phyloP scores from a whole-genome alignment of 2,329 filamentous ascomycete species.

The Neoarthrinium moseri region DNA sequence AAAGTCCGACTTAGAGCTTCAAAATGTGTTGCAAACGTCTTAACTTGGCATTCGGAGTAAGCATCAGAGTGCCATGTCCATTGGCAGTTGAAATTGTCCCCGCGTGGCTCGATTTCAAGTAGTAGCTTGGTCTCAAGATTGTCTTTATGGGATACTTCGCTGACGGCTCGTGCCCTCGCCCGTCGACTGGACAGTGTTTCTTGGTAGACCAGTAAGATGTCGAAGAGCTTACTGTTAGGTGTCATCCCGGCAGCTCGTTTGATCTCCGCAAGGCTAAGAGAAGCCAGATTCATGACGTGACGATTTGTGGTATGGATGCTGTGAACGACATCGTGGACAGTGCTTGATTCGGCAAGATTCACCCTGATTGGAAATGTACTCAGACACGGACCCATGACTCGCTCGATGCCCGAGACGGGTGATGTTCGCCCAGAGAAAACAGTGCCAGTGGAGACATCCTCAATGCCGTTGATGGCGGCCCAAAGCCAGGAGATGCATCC shows the following conservation, averaged over 20 bases:
- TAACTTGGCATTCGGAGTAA: slow-evolving; percentile 55
- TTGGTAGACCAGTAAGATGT: slow-evolving; percentile 82
- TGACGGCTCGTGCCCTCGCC: slow-evolving; percentile 35
- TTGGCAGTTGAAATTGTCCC: slow-evolving; percentile 38
- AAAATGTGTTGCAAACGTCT: slow-evolving; percentile 60
- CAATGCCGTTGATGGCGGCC: slow-evolving; percentile 58
- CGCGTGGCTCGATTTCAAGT: slow-evolving; percentile 70
- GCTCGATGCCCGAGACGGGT: slow-evolving; percentile 68
- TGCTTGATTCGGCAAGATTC: slow-evolving; percentile 50
- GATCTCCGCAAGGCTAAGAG: slow-evolving; percentile 67
- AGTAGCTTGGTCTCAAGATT: slow-evolving; percentile 74
- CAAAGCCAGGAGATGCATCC: slow-evolving; percentile 67
- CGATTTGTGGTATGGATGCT: slow-evolving; percentile 66
- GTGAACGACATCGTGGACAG: slow-evolving; percentile 59
- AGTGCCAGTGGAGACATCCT: slow-evolving; percentile 72
- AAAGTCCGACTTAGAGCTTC: slow-evolving; percentile 43
- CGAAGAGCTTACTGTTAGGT: slow-evolving; percentile 63
- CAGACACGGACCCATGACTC: slow-evolving; percentile 77
- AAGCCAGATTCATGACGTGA: slow-evolving; percentile 61
- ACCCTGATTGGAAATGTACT: slow-evolving; percentile 72
- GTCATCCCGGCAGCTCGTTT: slow-evolving; percentile 57
- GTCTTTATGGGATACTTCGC: slow-evolving; percentile 62
- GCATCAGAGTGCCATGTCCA: slow-evolving; percentile 45
- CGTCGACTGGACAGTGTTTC: slow-evolving; percentile 56
- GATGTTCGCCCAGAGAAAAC: slow-evolving; percentile 81